Percentiles rank a stretch among this genome's conserved stretches.
Conservation (phyloP, 2,329 filamentous ascomycete genomes). For the Neopestalotiopsis rosae region DNA sequence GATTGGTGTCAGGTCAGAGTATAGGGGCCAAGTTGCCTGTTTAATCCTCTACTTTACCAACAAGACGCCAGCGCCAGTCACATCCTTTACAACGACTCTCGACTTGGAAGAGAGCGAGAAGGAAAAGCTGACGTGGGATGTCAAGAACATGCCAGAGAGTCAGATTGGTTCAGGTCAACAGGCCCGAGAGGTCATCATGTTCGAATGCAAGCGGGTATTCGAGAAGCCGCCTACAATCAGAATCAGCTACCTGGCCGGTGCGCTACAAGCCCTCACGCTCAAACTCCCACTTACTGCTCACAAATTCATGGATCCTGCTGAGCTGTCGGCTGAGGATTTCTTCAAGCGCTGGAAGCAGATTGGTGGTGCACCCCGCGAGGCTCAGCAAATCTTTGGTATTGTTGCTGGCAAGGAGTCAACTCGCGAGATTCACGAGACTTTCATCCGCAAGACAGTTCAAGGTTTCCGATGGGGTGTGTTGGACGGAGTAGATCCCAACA, state of each 20-base stretch:
- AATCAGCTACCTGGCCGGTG: conserved; percentile 92
- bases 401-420: conserved; percentile 57
- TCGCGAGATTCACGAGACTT: conserved; percentile 71
- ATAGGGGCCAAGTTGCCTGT: conserved; percentile 92
- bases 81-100: conserved; percentile 91
- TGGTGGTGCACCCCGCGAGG: conserved; percentile 83
- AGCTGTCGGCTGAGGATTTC: conserved; percentile 88
- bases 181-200: conserved; percentile 92
- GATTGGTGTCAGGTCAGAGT: conserved; percentile 90
- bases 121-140: conserved; percentile 77
- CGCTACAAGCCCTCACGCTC: conserved; percentile 88
- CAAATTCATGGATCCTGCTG: conserved; percentile 95
- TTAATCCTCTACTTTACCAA: conserved; percentile 96
- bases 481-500: conserved; percentile 86
- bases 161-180: conserved; percentile 77
- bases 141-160: conserved; percentile 87
- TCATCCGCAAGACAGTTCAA: conserved; percentile 75
- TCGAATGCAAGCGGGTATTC: conserved; percentile 84
- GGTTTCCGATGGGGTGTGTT: conserved; percentile 92
- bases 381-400: conserved; percentile 83
- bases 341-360: conserved; percentile 99
- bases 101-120: conserved; percentile 76
- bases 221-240: conserved; percentile 86
- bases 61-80: conserved; percentile 83
- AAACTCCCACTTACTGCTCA: conserved; percentile 88